Evolutionary conservation across 257 asterid genomes (phyloP).

Genomic region (Solanum sparsipilum): DNA sequence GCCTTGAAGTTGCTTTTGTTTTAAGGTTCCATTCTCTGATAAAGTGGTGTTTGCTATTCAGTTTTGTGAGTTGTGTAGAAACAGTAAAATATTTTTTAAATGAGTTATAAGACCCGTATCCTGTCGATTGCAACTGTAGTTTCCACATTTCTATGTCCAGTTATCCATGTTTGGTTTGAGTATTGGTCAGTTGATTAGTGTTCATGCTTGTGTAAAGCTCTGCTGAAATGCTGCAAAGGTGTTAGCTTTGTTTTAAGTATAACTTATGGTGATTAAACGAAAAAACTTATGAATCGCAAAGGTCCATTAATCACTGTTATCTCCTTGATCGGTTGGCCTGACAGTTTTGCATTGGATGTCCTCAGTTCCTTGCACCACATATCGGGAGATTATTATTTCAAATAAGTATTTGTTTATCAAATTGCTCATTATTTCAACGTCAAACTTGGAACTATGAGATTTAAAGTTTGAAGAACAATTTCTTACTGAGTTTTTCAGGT

Average conservation of each 20-base stretch:
- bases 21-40: not conserved
- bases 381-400: not conserved
- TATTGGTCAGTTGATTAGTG: not conserved
- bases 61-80: not conserved
- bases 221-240: not conserved
- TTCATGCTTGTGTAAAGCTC: not conserved
- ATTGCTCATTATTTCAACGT: not conserved
- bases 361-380: not conserved
- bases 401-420: not conserved
- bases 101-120: not conserved
- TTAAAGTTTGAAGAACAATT: not conserved
- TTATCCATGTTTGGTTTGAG: not conserved
- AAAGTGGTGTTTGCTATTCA: not conserved
- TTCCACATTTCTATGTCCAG: not conserved
- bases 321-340: not conserved
- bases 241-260: not conserved
- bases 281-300: not conserved
- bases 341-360: not conserved
- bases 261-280: not conserved
- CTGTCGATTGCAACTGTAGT: not conserved
- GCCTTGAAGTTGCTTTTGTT: not conserved
- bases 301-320: not conserved
- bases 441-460: not conserved
- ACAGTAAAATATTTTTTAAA: not conserved
- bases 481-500: not conserved